Base-by-base conservation (phyloP, 352 stramenopile species). In the Globisporangium radiosum region DNA sequence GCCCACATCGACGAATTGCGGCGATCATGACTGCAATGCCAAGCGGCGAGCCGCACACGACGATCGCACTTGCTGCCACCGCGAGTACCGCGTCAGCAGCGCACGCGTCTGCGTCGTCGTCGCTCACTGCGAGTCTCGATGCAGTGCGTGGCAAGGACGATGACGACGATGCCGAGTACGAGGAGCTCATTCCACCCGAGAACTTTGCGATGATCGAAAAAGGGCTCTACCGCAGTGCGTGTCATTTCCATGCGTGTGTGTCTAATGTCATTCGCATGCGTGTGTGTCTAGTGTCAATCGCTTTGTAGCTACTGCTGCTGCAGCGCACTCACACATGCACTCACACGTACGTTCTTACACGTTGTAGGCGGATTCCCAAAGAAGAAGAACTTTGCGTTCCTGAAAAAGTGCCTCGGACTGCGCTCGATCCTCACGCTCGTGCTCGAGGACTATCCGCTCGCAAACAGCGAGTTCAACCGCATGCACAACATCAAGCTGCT, bases 141-240 rank as follows among this genome's bases (percentile, higher is more conserved):
- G 39, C 47, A 25, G 48, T 39, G 56, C 56, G 51, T 25, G 39
- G 48, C n/a, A 71, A 80, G 14, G 73, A 76, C 9, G 81, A 88
- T 13, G 81, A 89, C 14, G 80, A 85, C 47, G 78, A 90, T 55
- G 61, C 65, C 5, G 85, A 94, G 54, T 90, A 89, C 48, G 80
- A 90, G 57, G 83, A 90, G 71, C 78, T 92, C 54, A 93, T 93
- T 59, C 81, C 85, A 53, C 86, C 86, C 7, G 82, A 94, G 57
- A 95, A 95, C 63, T 95, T 95, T 62, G 82, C 84, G 7, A 92
- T 93, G 76, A 89, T 95, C 61, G 80, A 92, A 71, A 84, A 84
- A 49, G 86, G 86, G 8, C 76, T 95, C 40, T 95, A 95, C 58
- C 69, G 86, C 63, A 92, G 81, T 85, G 63, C 48, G 76, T 72